These are phyloP conservation scores for Chrysosporium keratinophilum DNA, from an alignment of 2,329 filamentous ascomycete genomes.

Conservation along the genomic window DNA sequence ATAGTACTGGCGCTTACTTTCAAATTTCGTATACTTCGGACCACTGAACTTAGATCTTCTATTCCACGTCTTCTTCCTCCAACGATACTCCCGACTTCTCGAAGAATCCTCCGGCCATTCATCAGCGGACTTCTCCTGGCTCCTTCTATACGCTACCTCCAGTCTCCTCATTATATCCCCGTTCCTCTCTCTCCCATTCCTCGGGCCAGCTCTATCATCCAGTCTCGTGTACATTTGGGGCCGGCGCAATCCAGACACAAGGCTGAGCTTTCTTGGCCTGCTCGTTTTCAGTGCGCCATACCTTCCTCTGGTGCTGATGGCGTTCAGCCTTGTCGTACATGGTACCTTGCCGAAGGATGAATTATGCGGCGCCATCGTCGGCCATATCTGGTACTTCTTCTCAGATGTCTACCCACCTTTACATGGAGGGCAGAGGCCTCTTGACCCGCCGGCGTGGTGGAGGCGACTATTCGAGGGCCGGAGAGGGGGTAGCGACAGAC, in stretches of 20 bases:
- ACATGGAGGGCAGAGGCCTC: conserved; percentile 69
- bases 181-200: conserved; percentile 80
- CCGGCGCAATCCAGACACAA: conserved; percentile 80
- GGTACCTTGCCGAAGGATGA: conserved; percentile 87
- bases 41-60: conserved; percentile 86
- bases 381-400: conserved; percentile 97
- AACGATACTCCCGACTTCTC: conserved; percentile 86
- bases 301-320: conserved; percentile 90
- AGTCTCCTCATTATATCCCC: conserved; percentile 74
- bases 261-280: conserved; percentile 78
- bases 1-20: conserved; percentile 92
- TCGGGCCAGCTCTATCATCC: conserved; percentile 85
- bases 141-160: conserved; percentile 73
- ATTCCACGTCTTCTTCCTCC: conserved; percentile 97
- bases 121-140: conserved; percentile 89
- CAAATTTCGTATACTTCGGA: conserved; percentile 95
- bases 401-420: conserved; percentile 90
- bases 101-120: conserved; percentile 90
- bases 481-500: conserved; percentile 22
- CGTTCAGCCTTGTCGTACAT: conserved; percentile 83
- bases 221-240: conserved; percentile 98
- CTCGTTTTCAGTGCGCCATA: conserved; percentile 90
- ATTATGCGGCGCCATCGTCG: conserved; percentile 86
- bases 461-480: conserved; percentile 62
- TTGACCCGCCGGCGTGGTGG: conserved; percentile 90